A percentile compares a stretch with the other conserved stretches of the same genome.
These are phyloP conservation scores for Bombardia bombarda DNA, from an alignment of 495 filamentous ascomycete genomes.

Conservation along the genomic window DNA sequence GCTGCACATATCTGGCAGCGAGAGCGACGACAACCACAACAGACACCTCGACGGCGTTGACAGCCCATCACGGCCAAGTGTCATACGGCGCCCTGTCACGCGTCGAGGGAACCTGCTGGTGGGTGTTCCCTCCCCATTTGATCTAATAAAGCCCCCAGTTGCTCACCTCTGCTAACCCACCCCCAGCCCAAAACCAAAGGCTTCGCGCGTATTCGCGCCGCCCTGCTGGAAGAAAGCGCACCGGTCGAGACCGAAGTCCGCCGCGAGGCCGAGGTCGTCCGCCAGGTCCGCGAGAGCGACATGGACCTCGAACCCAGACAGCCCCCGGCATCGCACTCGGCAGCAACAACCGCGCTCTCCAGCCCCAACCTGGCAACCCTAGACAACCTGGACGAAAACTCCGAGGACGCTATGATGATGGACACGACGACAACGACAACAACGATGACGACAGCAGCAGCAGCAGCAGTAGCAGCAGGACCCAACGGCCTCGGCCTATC, in stretches of 20 bases:
- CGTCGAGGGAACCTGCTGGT: constrained; percentile 83
- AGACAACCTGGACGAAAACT: constrained; percentile 48
- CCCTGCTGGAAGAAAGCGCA: constrained; percentile 76
- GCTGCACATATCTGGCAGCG: constrained; percentile 69
- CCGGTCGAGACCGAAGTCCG: constrained; percentile 83
- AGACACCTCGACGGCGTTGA: constrained; percentile 38
- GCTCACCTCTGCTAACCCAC: neutral
- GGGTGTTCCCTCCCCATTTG: constrained; percentile 21
- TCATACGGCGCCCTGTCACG: constrained; percentile 66
- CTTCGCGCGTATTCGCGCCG: constrained; percentile 86
- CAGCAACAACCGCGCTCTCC: constrained; percentile 45
- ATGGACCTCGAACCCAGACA: constrained; percentile 40
- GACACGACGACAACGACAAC: constrained; percentile 27
- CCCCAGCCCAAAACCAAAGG: constrained; percentile 81
- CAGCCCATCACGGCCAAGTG: constrained; percentile 38
- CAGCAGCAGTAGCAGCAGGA: too few relatives aligned
- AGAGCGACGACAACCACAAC: constrained; percentile 69
- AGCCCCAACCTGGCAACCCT: constrained; percentile 38
- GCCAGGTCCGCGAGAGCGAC: constrained; percentile 77
- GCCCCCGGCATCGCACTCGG: constrained; percentile 17
- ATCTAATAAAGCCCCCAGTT: neutral
- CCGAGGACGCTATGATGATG: constrained; percentile 54
- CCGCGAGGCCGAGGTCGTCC: constrained; percentile 89
- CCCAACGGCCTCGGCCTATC: constrained; percentile 31
- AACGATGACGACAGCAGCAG: constrained; percentile 5